A percentile compares a stretch with the other conserved stretches of the same genome.
These are phyloP conservation scores for Crithidia expoeki DNA, from an alignment of 208 protist genomes.

Conservation along the genomic window DNA sequence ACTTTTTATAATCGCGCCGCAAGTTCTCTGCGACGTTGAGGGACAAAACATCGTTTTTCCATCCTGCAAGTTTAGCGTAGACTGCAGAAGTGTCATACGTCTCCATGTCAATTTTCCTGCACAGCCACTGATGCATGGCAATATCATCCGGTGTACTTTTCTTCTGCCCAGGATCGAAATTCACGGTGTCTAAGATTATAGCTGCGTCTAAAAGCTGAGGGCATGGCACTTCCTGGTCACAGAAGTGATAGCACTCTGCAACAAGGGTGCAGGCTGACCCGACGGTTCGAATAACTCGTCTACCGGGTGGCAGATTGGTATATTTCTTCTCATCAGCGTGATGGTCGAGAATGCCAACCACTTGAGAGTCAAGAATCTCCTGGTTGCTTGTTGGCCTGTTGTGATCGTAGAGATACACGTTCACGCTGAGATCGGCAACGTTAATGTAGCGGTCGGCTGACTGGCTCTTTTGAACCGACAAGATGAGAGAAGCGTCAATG, in stretches of 20 bases:
- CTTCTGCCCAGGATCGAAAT: slow-evolving; percentile 77
- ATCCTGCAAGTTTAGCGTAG: slow-evolving; percentile 60
- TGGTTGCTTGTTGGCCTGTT: slow-evolving; percentile 71
- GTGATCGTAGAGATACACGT: slow-evolving; percentile 85
- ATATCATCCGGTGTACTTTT: slow-evolving; percentile 80
- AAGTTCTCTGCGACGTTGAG: slow-evolving; percentile 75
- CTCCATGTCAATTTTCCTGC: slow-evolving; percentile 13
- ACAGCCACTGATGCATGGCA: slow-evolving; percentile 54
- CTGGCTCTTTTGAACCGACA: slow-evolving; percentile 42
- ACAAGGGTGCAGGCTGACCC: slow-evolving; percentile 88
- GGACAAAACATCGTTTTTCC: slow-evolving; percentile 80
- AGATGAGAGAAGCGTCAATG: slow-evolving; percentile 46
- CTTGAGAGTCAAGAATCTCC: slow-evolving; percentile 28
- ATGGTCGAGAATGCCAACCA: slow-evolving; percentile 85
- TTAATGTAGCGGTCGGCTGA: slow-evolving; percentile 36
- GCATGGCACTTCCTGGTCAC: slow-evolving; percentile 44
- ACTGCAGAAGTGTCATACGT: slow-evolving; percentile 23
- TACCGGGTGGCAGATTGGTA: slow-evolving; percentile 21
- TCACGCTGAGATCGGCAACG: slow-evolving; percentile 26
- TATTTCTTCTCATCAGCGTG: slow-evolving; percentile 82
- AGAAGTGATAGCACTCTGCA: slow-evolving; percentile 53
- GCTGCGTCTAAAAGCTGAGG: slow-evolving; percentile 67
- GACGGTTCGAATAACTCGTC: slow-evolving; percentile 58
- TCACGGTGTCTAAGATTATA: slow-evolving; percentile 85
- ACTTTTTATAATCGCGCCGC: slow-evolving; percentile 83